A percentile compares a stretch with the other conserved stretches of the same genome.
Conservation (phyloP, 2,329 filamentous ascomycete genomes). For the Neopestalotiopsis sp. region DNA sequence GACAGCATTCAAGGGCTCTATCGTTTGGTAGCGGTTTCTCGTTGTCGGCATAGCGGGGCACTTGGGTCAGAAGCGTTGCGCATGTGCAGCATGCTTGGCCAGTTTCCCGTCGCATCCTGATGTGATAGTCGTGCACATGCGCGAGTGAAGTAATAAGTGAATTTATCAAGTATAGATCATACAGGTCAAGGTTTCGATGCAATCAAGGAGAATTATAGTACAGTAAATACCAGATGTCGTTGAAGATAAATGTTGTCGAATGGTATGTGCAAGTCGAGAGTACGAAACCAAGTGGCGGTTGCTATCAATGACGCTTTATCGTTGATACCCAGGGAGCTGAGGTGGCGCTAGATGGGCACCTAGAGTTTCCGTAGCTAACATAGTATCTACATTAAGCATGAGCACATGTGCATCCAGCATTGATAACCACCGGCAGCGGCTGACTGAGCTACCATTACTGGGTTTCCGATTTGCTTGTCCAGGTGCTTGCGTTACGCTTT, state of each 20-base stretch:
- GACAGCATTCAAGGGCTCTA: conserved; percentile 71
- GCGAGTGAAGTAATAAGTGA: too few species aligned
- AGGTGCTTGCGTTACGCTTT: too few species aligned
- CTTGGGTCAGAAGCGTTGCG: conserved; percentile 62
- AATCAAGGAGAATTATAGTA: too few species aligned
- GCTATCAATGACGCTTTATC: conserved; percentile 16
- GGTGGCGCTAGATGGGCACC: too few species aligned
- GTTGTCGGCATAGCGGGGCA: conserved; percentile 52
- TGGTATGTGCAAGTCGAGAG: not conserved
- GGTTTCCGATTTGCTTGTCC: too few species aligned
- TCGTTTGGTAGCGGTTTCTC: conserved; percentile 67
- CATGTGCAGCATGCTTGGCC: conserved; percentile 71
- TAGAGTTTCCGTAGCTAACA: too few species aligned
- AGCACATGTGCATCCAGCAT: too few species aligned
- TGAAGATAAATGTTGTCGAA: not conserved
- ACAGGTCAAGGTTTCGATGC: too few species aligned
- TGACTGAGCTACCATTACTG: too few species aligned
- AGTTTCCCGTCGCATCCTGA: conserved; percentile 7
- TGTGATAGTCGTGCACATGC: not conserved
- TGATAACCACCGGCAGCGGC: too few species aligned
- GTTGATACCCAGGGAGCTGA: not conserved
- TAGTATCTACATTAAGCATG: too few species aligned
- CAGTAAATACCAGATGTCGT: not conserved
- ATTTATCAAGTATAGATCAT: not conserved
- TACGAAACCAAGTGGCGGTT: not conserved